These are phyloP conservation scores for Carex scoparia DNA, from an alignment of 176 grass and related monocot genomes.

Conservation along the genomic window DNA sequence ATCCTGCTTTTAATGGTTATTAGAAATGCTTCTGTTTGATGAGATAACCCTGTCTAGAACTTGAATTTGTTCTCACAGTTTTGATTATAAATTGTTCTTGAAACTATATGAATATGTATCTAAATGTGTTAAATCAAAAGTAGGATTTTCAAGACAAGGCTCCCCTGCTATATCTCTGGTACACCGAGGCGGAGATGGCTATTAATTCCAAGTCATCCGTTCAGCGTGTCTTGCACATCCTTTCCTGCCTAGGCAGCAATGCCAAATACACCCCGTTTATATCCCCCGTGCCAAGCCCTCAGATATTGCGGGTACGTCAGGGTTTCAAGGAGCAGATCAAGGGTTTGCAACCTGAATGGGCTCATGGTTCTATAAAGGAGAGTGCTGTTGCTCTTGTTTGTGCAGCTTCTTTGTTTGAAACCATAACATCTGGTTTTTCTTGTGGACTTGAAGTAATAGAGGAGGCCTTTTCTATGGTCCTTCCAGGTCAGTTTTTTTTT, in stretches of 20 bases:
- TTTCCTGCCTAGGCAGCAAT: slow-evolving; percentile 79
- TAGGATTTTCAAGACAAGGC: slow-evolving; percentile 70
- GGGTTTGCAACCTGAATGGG: slow-evolving; percentile 38
- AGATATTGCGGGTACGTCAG: slow-evolving; percentile 76
- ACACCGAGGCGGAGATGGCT: slow-evolving; percentile 73
- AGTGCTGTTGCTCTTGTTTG: slow-evolving; percentile 73
- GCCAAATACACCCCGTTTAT: slow-evolving; percentile 56
- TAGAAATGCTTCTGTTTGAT: not conserved
- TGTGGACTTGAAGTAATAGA: slow-evolving; percentile 77
- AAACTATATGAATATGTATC: slow-evolving; percentile 10
- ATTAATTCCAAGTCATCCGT: slow-evolving; percentile 41
- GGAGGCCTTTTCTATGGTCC: slow-evolving; percentile 48
- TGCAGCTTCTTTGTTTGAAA: slow-evolving; percentile 80
- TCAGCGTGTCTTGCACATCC: slow-evolving; percentile 66
- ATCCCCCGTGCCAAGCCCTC: slow-evolving; percentile 49
- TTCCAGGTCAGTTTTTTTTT: slow-evolving; percentile 54
- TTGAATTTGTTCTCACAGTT: not conserved
- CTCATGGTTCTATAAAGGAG: slow-evolving; percentile 47
- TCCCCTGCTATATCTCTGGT: slow-evolving; percentile 80
- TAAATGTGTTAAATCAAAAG: slow-evolving; percentile 18
- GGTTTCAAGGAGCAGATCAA: slow-evolving; percentile 94
- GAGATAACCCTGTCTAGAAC: not conserved
- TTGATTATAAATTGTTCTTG: not conserved
- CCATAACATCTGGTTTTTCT: slow-evolving; percentile 66
- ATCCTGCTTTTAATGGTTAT: slow-evolving; percentile 14